Conservation (phyloP, 495 filamentous ascomycete species). For the Collariella sp. region DNA sequence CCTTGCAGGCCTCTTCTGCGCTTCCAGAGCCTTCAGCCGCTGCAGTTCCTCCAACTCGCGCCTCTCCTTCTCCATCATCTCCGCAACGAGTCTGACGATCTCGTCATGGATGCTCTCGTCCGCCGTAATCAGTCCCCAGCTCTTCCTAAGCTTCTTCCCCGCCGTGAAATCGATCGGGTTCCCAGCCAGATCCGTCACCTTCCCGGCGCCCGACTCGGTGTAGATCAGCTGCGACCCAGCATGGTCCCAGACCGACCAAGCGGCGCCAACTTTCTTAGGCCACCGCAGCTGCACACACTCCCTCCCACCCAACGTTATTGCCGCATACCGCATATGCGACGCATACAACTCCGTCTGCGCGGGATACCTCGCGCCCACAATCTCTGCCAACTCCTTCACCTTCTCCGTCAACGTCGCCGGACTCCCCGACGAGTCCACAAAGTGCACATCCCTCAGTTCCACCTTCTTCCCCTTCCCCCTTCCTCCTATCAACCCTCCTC, state of each 20-base stretch:
- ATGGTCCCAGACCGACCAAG: slow-evolving; percentile 50
- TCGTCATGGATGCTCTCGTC: slow-evolving; percentile 19
- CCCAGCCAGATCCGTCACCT: slow-evolving; percentile 46
- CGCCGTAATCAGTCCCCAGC: slow-evolving; percentile 23
- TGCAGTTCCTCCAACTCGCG: too few species aligned
- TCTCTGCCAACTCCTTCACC: slow-evolving; percentile 37
- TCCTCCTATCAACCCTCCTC: slow-evolving; percentile 19
- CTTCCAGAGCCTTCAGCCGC: too few species aligned
- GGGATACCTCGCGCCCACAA: slow-evolving; percentile 38
- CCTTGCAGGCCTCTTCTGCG: too few species aligned
- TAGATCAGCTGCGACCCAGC: slow-evolving; percentile 51
- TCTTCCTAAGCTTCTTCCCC: slow-evolving; percentile 26
- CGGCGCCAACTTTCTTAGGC: slow-evolving; percentile 6
- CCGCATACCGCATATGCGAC: slow-evolving; percentile 52
- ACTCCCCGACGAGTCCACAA: slow-evolving; percentile 38
- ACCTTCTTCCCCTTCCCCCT: slow-evolving; percentile 5
- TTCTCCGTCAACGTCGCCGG: slow-evolving; percentile 36
- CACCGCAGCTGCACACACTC: slow-evolving; percentile 19
- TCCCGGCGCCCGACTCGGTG: slow-evolving; percentile 44
- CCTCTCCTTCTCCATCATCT: neutral
- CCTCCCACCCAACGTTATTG: slow-evolving; percentile 41
- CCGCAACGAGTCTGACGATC: slow-evolving; percentile 15
- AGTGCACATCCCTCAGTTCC: slow-evolving; percentile 33
- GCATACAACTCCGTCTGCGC: slow-evolving; percentile 44
- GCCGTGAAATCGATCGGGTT: slow-evolving; percentile 32